These are phyloP conservation scores for Triticum dicoccoides DNA, from an alignment of 176 grass and related monocot species.

Conservation along the genomic window DNA sequence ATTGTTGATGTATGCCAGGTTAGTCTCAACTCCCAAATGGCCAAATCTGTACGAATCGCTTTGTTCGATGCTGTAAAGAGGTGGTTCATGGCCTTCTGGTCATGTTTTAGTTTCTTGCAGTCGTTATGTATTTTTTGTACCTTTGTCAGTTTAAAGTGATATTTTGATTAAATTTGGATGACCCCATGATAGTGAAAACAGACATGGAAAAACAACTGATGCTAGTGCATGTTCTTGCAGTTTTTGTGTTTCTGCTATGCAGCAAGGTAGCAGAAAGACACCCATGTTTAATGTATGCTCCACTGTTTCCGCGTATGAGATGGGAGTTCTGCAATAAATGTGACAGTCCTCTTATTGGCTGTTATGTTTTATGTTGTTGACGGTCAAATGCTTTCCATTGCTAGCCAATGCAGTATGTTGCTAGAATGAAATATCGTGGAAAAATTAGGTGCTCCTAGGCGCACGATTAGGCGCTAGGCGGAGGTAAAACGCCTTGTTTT, in stretches of 20 bases:
- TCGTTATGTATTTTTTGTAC: not conserved
- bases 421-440: not conserved
- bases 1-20: conserved; percentile 99
- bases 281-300: not conserved
- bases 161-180: not conserved
- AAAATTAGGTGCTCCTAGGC: not conserved
- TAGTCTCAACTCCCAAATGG: not conserved
- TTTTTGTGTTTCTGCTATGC: not conserved
- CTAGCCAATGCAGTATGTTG: conserved; percentile 2
- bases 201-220: not conserved
- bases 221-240: not conserved
- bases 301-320: not conserved
- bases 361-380: not conserved
- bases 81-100: not conserved
- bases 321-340: not conserved
- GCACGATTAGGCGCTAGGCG: not conserved
- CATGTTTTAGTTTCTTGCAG: conserved; percentile 28
- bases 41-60: not conserved
- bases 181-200: not conserved
- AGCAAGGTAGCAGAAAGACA: not conserved
- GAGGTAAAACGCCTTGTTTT: not conserved
- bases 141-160: not conserved
- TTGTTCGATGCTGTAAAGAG: not conserved
- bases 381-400: not conserved
- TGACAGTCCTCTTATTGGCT: not conserved